Evolutionary conservation across 2,329 filamentous ascomycete species (phyloP), one percentile per base, ranked within the genome.

Genomic region (Cryphonectria radicalis): DNA sequence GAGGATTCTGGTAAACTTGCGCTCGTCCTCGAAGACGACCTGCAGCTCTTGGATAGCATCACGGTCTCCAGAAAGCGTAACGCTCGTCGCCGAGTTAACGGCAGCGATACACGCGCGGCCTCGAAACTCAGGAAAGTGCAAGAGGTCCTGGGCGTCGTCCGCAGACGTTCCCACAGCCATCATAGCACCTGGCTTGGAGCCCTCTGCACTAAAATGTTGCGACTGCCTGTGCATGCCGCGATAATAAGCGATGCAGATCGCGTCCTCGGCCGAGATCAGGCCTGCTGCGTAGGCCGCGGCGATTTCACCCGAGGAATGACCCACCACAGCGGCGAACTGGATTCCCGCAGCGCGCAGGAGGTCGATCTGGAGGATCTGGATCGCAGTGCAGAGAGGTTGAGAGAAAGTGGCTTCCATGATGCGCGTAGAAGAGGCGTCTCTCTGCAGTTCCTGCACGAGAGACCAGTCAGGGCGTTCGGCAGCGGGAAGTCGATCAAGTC

Each of bases 321-420:
- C 71, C 7, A 77, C 69, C 3, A 80, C 77, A 3, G 72, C 74
- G 1, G 55, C 22, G 3, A 79, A 76, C 6, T 64, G 19, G 14
- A 80, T 53, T 1, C 76, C 75, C 0, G 72, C 73, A 0, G 43
- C 60, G 7, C 25, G 55, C 10, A 83, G 73, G 1, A 82, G 63
- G 17, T 81, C 77, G 0, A 83, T 77, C 0, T 82, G 72, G 4
- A 76, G 75, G 5, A 84, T 75, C 70, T 84, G 82, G 0, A 84
- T 35, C 0, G 80, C 81, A 4, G 82, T 83, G 68, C 79, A 83
- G 0, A 81, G 28, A 1, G 73, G 71, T 53, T 70, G 68, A 17
- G 42, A 53, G 11, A 59, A 6, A 19, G 25, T 19, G 7, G 55
- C 55, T 35, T 59, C 55, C 3, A 17, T 19, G 25, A 59, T n/a